Evolutionary conservation across 352 stramenopile genomes (phyloP).

Genomic region (Saprolegnia parasitica): DNA sequence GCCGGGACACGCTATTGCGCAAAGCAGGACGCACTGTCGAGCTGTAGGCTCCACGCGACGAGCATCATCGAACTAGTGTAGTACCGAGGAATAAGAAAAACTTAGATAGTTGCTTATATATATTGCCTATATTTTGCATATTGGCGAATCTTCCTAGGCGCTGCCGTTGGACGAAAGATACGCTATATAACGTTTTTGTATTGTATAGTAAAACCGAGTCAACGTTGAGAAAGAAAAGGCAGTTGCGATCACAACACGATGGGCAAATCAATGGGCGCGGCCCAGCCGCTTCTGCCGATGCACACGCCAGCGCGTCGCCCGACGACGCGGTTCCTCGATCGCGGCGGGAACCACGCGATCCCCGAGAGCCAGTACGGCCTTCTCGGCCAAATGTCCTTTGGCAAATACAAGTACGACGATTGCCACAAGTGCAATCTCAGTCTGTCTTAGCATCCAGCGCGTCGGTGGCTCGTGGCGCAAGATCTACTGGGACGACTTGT

Average conservation of each 20-base stretch:
- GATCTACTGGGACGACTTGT: conserved; percentile 82
- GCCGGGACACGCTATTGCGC: conserved; percentile 24
- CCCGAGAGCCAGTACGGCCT: background rate
- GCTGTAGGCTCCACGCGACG: conserved; percentile 4
- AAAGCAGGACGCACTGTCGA: conserved; percentile 25
- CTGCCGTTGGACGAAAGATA: background rate
- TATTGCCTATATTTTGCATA: background rate
- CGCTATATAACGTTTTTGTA: background rate
- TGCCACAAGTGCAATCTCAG: background rate
- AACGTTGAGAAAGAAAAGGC: background rate
- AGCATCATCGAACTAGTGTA: no score
- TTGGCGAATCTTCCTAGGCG: background rate
- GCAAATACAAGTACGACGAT: conserved; percentile 24
- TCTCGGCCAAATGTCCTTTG: conserved; percentile 15
- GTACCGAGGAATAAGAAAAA: no score
- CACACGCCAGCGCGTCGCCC: background rate
- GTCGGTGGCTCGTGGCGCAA: conserved; percentile 70
- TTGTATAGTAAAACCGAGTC: background rate
- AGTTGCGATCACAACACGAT: background rate
- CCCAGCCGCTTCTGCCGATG: background rate
- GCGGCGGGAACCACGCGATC: conserved; percentile 12
- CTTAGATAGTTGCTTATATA: background rate
- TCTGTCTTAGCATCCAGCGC: conserved; percentile 44
- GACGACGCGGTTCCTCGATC: conserved; percentile 24
- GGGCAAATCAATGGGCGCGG: background rate